Evolutionary conservation across 2,329 filamentous ascomycete species (phyloP), one percentile per base, ranked within the genome.

Genomic region (Diaporthe ampelina): DNA sequence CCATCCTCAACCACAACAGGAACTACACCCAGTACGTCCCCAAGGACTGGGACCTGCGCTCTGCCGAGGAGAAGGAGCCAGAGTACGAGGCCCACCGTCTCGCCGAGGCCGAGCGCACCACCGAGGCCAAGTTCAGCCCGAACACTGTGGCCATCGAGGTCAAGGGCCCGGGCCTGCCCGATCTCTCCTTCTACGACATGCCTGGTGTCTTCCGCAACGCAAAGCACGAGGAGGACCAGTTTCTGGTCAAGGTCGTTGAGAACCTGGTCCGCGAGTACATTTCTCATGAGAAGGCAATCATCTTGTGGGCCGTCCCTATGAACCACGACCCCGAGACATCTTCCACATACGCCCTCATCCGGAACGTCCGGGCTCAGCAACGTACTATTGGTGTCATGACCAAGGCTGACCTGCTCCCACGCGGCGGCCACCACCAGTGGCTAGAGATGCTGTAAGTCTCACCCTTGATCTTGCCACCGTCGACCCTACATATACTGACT

Each of bases 141-240:
- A 98, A 98, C 77, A 88, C 95, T 0, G 92, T 98, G 0, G 89
- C 92, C 0, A 85, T 98, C 0, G 90, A 95, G 70, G 95, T 98
- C 35, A 91, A 91, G 0, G 93, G 92, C 0, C 93, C 93, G 0
- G 87, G 86, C 0, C 87, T 96, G 0, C 92, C 94, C 0, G 91
- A 94, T 8, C 81, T 98, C 0, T 94, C 93, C 0, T 97, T 98
- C 78, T 96, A 94, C 75, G 95, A 98, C 75, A 87, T 98, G 0
- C 95, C 95, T 0, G 95, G 95, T 0, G 91, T 97, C 0, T 96
- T 97, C 76, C 91, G 91, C 26, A 92, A 92, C 10, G 88, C 92
- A 0, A 90, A 91, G 2, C 86, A 91, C 10, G 88, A 89, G 10
- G 86, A 90, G 3, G 91, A 95, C 21, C 86, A 89, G 13, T 94